Evolutionary conservation across 306 rosid genomes (phyloP).

Genomic region (Cotoneaster glaucophyllus): DNA sequence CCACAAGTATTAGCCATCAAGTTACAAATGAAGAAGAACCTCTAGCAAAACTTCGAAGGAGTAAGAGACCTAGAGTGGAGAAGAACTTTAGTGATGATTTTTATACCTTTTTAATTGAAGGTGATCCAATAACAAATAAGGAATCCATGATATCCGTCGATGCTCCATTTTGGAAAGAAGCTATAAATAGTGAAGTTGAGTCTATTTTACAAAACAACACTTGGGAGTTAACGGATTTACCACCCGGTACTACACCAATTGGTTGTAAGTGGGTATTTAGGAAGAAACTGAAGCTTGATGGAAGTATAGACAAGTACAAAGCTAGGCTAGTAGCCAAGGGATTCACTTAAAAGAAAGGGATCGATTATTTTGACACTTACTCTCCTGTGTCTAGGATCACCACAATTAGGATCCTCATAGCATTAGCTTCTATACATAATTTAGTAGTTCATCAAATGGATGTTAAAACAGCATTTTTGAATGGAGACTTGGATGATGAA

Average conservation of each 20-base stretch:
- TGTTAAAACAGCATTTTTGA: background rate
- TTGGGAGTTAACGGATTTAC: background rate
- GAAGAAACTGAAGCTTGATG: background rate
- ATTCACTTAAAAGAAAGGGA: background rate
- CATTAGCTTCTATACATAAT: background rate
- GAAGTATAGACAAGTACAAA: background rate
- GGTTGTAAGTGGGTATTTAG: background rate
- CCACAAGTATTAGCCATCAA: background rate
- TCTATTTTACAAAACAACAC: background rate
- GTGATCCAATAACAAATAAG: too few relatives aligned
- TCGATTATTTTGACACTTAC: background rate
- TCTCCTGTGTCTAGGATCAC: background rate
- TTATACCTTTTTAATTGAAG: too few relatives aligned
- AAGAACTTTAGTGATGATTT: too few relatives aligned
- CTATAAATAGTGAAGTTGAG: background rate
- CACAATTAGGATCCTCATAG: background rate
- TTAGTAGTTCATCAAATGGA: background rate
- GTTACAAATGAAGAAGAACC: background rate
- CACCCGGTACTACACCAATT: background rate
- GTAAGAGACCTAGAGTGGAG: too few relatives aligned
- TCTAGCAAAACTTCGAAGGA: background rate
- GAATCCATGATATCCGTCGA: background rate
- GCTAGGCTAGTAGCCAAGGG: background rate
- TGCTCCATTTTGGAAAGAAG: slow-evolving; percentile 1
- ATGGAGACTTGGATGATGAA: background rate